Base-by-base conservation (phyloP, 441 rosid genomes). In the Manihot esculenta region DNA sequence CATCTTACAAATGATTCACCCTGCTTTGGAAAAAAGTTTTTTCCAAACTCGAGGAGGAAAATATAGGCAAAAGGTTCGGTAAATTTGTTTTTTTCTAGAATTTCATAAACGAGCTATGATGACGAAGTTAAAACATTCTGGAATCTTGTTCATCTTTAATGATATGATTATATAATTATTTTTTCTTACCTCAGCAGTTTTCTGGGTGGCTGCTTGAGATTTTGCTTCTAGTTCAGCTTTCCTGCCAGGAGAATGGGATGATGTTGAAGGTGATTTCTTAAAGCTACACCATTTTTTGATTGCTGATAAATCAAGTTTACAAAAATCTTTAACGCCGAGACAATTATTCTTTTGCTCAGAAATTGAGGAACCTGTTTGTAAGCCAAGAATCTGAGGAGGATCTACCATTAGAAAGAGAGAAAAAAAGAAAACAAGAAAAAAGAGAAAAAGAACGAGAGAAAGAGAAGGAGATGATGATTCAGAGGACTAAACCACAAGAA, bases 371-470 rank as follows among this genome's bases (percentile, higher is more conserved):
- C 57, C 69, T 76, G 75, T 65, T 61, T 77, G 48, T 76, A 35
- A 18, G 77, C 70, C 80, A 26, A 57, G 58, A 72, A 72, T 51
- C 20, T 72, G 60, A 48, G 53, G 33, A 49, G 56, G 75, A 62
- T 67, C 69, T 23, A 78, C 88, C 84, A 80, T 80, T 64, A 73
- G 75, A 57, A 64, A 67, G 55, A n/a, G 33, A 58, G 14, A 48
- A 24, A 48, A 15, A 47, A 11, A 8, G 41, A 35, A 7, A 35
- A 7, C 45, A 21, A 58, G 24, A 54, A 38, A 47, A 51, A 47
- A 44, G 61, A 5, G 5, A 5, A 35, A 1, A 30, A 4, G 33
- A 30, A 30, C 1, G 33, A 30, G 4, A 30, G 4, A 30, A 1
- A 30, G 33, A n/a, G n/a, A n/a, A n/a, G n/a, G n/a, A n/a, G n/a